Conservation (phyloP, 2,329 filamentous ascomycete genomes). For the Didymella keratinophila region DNA sequence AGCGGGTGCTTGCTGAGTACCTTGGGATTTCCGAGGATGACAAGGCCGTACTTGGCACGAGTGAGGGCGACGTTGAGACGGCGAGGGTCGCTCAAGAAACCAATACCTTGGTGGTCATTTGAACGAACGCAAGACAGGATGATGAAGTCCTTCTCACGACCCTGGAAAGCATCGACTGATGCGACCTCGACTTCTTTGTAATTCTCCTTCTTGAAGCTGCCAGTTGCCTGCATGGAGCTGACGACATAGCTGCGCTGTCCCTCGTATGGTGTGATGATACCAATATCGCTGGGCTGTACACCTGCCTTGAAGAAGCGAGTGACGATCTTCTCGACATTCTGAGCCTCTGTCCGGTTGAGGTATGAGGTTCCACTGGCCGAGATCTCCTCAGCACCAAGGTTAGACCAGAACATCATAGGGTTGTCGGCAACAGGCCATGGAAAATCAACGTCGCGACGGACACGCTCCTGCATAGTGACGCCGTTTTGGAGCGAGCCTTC, state of each 20-base stretch:
- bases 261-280: slow-evolving; percentile 98
- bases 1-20: slow-evolving; percentile 96
- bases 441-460: slow-evolving; percentile 94
- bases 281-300: slow-evolving; percentile 91
- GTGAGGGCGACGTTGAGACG: slow-evolving; percentile 97
- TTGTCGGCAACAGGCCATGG: slow-evolving; percentile 94
- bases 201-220: slow-evolving; percentile 96
- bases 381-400: slow-evolving; percentile 96
- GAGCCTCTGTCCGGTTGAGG: slow-evolving; percentile 94
- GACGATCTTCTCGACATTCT: slow-evolving; percentile 98
- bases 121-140: slow-evolving; percentile 97
- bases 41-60: slow-evolving; percentile 93
- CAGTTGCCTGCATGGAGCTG: slow-evolving; percentile 98
- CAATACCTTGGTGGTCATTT: slow-evolving; percentile 98
- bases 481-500: slow-evolving; percentile 97
- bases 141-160: slow-evolving; percentile 98
- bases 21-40: slow-evolving; percentile 97
- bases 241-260: slow-evolving; percentile 98
- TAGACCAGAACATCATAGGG: slow-evolving; percentile 99
- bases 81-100: slow-evolving; percentile 96
- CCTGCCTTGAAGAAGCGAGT: slow-evolving; percentile 99
- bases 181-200: slow-evolving; percentile 99
- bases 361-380: slow-evolving; percentile 98
- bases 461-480: slow-evolving; percentile 85
- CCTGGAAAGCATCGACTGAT: slow-evolving; percentile 98